Evolutionary conservation across 805 yeast species (phyloP).

Genomic region (Suhomyces xylopsoci): DNA sequence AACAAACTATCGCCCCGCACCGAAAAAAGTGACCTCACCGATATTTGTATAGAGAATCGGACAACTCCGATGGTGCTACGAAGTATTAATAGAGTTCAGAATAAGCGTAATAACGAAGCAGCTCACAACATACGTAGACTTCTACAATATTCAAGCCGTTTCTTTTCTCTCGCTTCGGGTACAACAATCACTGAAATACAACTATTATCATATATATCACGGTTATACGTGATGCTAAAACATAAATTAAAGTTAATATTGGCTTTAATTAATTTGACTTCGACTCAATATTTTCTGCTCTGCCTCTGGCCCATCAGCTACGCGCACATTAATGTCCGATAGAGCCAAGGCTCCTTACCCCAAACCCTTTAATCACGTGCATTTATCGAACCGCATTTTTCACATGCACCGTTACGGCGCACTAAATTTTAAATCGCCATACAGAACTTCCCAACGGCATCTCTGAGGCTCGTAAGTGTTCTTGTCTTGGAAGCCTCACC

Average conservation of each 20-base stretch:
- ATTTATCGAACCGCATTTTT: not conserved
- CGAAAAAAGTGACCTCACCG: not conserved
- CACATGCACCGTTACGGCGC: not conserved
- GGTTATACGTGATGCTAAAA: too few species aligned
- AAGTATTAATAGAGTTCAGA: not conserved
- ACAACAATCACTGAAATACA: not conserved
- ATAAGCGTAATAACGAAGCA: not conserved
- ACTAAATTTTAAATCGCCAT: not conserved
- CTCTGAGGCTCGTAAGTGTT: not conserved
- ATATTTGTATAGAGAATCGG: not conserved
- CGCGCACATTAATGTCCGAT: not conserved
- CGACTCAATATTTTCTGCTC: not conserved
- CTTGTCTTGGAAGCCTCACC: not conserved
- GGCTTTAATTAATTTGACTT: not conserved
- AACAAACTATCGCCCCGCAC: not conserved
- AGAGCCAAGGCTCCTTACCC: not conserved
- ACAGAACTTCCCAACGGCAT: not conserved
- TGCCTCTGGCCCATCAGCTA: not conserved
- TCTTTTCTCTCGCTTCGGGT: not conserved
- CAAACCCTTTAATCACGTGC: not conserved
- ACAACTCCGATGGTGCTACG: not conserved
- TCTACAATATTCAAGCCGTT: not conserved
- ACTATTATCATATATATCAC: too few species aligned
- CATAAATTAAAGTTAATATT: not conserved
- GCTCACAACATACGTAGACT: not conserved